Base-by-base conservation (phyloP, 1,284 basidiomycete genomes). In the Sporisorium iseilematis-ciliati region DNA sequence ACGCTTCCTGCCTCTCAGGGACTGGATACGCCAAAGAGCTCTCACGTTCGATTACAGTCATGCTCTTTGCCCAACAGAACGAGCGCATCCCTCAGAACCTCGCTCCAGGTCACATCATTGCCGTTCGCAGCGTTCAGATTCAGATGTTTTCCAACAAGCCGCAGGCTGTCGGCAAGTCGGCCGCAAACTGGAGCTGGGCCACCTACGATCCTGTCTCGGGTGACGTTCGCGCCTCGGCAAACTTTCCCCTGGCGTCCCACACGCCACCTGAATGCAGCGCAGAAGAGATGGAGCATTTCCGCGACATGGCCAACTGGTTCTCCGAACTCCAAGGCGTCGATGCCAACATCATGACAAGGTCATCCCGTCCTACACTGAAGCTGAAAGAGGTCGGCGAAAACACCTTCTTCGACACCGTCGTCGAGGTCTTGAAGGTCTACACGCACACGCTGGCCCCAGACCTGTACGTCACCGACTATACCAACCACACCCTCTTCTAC, bases 401-500 rank as follows among this genome's bases (percentile, higher is more conserved):
- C 43, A 43, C 59, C 57, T 81, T 76, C 43, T 79, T 81, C 49
- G 77, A 81, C 40, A 67, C 69, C 7, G 67, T 77, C 40, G 77
- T 75, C 53, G 77, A 81, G 54, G 69, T 82, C 31, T 57, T 81
- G 60, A 77, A 77, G 33, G 76, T 81, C 48, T 79, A 70, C 31
- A 61, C 76, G 11, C 62, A 65, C 33, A 66, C 77, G 20, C 43
- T 61, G 5, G 70, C 78, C 23, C 79, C 78, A 0, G 77, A 79
- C 40, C 53, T 82, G 33, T 82, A 81, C 64, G 77, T 82, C 33
- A 77, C 81, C n/a, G 81, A 82, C 59, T 82, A 80, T 49, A 78
- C 79, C 52, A 52, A 59, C 12, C 70, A 82, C 52, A n/a, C 62
- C 1, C 60, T 67, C 33, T 76, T 81, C 56, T 75, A 57, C 20